Conservation (phyloP, 2,329 filamentous ascomycete species). For the Aaosphaeria arxii region DNA sequence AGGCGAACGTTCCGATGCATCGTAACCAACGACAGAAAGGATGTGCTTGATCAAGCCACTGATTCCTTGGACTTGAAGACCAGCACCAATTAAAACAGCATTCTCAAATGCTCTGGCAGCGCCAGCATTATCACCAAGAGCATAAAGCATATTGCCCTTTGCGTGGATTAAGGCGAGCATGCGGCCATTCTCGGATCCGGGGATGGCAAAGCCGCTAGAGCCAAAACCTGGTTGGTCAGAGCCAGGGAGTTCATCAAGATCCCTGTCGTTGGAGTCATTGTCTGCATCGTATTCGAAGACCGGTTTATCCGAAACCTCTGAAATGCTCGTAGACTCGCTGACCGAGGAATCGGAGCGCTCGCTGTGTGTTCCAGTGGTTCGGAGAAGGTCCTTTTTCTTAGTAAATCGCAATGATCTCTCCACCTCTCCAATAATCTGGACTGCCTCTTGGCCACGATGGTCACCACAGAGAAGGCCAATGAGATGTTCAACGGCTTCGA, state of each 20-base stretch:
- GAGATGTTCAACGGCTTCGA: constrained; percentile 93
- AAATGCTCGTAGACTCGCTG: constrained; percentile 53
- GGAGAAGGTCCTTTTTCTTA: constrained; percentile 47
- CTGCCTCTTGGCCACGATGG: constrained; percentile 77
- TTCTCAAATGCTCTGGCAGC: constrained; percentile 93
- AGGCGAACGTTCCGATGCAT: constrained; percentile 31
- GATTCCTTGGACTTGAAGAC: constrained; percentile 67
- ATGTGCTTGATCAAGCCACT: constrained; percentile 76
- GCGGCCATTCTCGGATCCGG: constrained; percentile 84
- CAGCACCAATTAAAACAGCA: constrained; percentile 84
- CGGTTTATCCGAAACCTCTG: constrained; percentile 55
- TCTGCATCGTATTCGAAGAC: constrained; percentile 53
- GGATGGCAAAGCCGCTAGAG: constrained; percentile 79
- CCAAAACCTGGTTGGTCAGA: constrained; percentile 59
- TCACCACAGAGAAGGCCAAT: constrained; percentile 81
- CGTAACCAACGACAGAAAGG: constrained; percentile 61
- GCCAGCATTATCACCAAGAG: constrained; percentile 73
- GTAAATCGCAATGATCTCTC: constrained; percentile 65
- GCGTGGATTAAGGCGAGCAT: constrained; percentile 93
- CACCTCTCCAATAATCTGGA: constrained; percentile 81
- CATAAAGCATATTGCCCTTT: constrained; percentile 98
- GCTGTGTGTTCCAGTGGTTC: constrained; percentile 53
- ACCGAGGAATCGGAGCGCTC: constrained; percentile 60
- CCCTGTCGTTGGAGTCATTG: constrained; percentile 36
- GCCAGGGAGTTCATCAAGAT: constrained; percentile 39